Evolutionary conservation across 805 yeast species (phyloP), one percentile per base, ranked within the genome.

Genomic region (Pichia insulana): DNA sequence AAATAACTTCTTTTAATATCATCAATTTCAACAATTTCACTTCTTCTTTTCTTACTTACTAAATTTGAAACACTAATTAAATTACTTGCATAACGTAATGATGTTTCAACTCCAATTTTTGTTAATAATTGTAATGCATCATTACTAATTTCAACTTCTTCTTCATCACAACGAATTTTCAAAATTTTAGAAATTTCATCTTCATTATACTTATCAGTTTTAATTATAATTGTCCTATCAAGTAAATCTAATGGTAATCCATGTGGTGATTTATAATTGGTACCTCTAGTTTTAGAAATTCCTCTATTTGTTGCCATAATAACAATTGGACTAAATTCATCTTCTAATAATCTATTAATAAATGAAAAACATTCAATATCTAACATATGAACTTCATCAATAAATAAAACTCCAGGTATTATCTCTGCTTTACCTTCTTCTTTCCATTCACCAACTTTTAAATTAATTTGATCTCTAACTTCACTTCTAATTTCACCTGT

Each of bases 381-480:
- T 50, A 92, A 77, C 97, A 92, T 92, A 66, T 92, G 96, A 39
- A 89, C 97, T 68, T 92, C 99, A 64, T 92, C 99, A 53, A 92
- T 88, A 63, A 92, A 92, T 53, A 92, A 70, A 19, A 92, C 99
- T 56, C 99, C 99, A 2, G 99, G 99, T 45, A 92, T 85, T 38
- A 92, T 73, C 65, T 90, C 97, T 11, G 99, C 99, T 41, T 90
- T 85, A 47, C 98, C 98, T 68, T 92, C 97, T 63, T 90, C 96
- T 46, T 90, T 90, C 70, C 94, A 92, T 63, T 88, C 88, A 30
- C 90, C 97, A 36, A 92, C 96, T 67, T 87, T 88, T 38, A 48
- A 43, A 44, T 59, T 59, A 36, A 59, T 59, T 46, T 59, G 64
- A 39, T 59, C 64, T 67, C 94, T 87, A 50, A 92, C 96, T 67